phyloP scores from a whole-genome alignment of 2,329 filamentous ascomycete genomes.

The Monosporascus sp. region DNA sequence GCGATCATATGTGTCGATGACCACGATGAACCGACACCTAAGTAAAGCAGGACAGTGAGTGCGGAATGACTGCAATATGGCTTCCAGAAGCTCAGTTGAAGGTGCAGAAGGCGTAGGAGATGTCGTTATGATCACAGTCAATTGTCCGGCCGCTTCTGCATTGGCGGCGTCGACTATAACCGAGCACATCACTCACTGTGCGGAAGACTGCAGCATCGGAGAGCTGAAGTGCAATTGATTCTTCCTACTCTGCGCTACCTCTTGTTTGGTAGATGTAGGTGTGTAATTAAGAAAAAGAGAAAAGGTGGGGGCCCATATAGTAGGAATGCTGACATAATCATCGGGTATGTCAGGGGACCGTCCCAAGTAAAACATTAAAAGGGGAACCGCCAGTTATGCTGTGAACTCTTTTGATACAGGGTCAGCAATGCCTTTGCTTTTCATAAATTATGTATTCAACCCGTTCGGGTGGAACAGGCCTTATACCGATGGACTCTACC shows the following conservation, averaged over 20 bases:
- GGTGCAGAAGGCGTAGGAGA: slow-evolving; percentile 51
- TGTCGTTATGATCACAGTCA: slow-evolving; percentile 47
- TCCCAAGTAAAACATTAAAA: too few species aligned
- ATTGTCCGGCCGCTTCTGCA: slow-evolving; percentile 2
- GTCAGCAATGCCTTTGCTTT: too few species aligned
- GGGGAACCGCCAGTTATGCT: too few species aligned
- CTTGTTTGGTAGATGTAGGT: too few species aligned
- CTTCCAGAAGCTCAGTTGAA: slow-evolving; percentile 43
- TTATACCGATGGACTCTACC: slow-evolving; percentile 15
- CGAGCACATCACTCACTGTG: not conserved
- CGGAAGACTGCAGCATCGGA: too few species aligned
- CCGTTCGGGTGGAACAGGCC: slow-evolving; percentile 10
- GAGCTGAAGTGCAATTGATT: too few species aligned
- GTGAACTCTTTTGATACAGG: too few species aligned
- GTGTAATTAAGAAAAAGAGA: too few species aligned
- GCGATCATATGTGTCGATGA: slow-evolving; percentile 47
- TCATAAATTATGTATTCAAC: slow-evolving; percentile 13
- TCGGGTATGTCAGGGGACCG: too few species aligned
- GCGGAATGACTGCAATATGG: slow-evolving; percentile 40
- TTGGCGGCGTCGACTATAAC: not conserved
- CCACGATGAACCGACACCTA: slow-evolving; percentile 41
- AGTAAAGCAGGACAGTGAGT: slow-evolving; percentile 35
- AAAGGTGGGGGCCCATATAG: too few species aligned
- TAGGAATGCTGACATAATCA: too few species aligned
- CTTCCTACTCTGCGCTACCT: too few species aligned